Percentiles rank a stretch among this genome's conserved stretches.
Evolutionary conservation across 2,329 filamentous ascomycete species (phyloP).

Genomic region (Phoma sp.): DNA sequence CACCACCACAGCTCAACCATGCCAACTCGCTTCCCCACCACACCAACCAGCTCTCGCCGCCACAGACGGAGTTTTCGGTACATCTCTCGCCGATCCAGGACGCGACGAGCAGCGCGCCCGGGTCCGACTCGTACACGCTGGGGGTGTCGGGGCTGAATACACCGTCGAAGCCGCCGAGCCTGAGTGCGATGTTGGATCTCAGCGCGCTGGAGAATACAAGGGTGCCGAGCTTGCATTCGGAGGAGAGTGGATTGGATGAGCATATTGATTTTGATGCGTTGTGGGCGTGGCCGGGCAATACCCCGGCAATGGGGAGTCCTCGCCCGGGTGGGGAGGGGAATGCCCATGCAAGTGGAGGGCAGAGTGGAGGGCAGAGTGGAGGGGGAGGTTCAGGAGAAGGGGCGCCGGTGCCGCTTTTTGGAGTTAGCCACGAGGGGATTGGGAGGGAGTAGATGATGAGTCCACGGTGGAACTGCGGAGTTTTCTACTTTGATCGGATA

Average conservation of each 20-base stretch:
- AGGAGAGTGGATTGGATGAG: conserved; percentile 48
- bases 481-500: too few relatives aligned
- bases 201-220: conserved; percentile 45
- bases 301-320: conserved; percentile 43
- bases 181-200: conserved; percentile 49
- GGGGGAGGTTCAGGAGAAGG: conserved; percentile 12
- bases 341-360: conserved; percentile 26
- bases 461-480: too few relatives aligned
- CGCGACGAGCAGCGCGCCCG: conserved; percentile 11
- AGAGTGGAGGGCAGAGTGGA: conserved; percentile 42
- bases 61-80: conserved; percentile 33
- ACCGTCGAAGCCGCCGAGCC: conserved; percentile 31
- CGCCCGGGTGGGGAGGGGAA: conserved; percentile 18
- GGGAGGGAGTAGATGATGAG: conserved; percentile 1
- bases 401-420: conserved; percentile 46
- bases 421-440: conserved; percentile 26
- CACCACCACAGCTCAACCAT: conserved; percentile 12
- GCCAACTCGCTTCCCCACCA: neutral
- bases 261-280: conserved; percentile 53
- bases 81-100: conserved; percentile 43
- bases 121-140: conserved; percentile 2
- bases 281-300: conserved; percentile 51
- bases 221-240: conserved; percentile 42
- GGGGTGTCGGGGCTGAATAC: conserved; percentile 8
- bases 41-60: conserved; percentile 14